These are phyloP conservation scores for Musa itinerans DNA, from an alignment of 176 grass and related monocot genomes.

Conservation along the genomic window DNA sequence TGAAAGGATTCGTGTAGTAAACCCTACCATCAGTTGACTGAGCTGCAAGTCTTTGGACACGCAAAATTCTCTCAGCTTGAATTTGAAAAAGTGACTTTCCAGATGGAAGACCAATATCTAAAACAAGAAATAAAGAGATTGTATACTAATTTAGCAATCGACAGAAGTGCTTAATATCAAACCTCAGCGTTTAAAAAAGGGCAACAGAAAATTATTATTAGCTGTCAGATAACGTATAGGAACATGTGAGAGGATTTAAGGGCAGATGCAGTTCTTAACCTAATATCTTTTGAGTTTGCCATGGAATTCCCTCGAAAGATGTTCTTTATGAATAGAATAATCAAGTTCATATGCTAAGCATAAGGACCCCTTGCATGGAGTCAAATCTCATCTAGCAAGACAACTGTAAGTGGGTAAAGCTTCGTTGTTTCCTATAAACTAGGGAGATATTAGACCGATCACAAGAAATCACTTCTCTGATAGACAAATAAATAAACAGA, in stretches of 20 bases:
- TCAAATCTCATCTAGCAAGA: too few species aligned
- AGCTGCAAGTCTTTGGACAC: slow-evolving; percentile 83
- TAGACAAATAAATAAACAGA: too few species aligned
- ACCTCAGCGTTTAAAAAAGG: not conserved
- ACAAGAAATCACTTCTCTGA: too few species aligned
- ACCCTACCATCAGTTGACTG: slow-evolving; percentile 74
- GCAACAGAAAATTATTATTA: slow-evolving; percentile 16
- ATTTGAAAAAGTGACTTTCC: slow-evolving; percentile 97
- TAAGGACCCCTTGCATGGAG: too few species aligned
- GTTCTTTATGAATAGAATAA: too few species aligned
- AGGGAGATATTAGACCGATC: too few species aligned
- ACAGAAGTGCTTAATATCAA: not conserved
- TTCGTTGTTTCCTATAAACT: too few species aligned
- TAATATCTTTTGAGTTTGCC: not conserved
- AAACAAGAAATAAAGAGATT: slow-evolving; percentile 7
- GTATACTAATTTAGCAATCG: not conserved
- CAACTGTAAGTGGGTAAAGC: too few species aligned
- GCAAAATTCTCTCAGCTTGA: slow-evolving; percentile 89
- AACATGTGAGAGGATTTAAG: not conserved
- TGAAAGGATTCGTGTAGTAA: not conserved
- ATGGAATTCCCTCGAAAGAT: too few species aligned
- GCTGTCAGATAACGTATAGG: not conserved
- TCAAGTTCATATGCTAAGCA: too few species aligned
- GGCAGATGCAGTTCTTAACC: slow-evolving; percentile 1
- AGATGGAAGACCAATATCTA: slow-evolving; percentile 90